Evolutionary conservation across 495 filamentous ascomycete species (phyloP), one percentile per base, ranked within the genome.

Genomic region (Xylaria intraflava): DNA sequence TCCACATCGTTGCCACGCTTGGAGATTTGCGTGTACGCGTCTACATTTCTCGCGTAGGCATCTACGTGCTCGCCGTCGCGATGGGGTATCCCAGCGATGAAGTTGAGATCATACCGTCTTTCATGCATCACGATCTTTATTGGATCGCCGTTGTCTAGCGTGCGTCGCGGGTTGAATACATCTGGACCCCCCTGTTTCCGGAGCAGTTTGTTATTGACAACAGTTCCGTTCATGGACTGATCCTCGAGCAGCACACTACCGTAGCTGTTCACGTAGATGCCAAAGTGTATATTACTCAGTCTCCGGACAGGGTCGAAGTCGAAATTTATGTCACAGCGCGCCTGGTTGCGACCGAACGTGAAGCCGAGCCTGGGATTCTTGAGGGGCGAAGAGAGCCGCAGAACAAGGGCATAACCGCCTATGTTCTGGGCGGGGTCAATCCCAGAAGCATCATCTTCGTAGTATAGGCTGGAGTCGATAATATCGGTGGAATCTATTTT

Each of bases 161-260:
- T 90, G 24, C 84, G 81, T 56, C 50, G 71, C 39, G 61, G 62
- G 10, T 51, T 60, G 1, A 73, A 64, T 8, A 33, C 44, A 24
- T 69, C 66, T 20, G 72, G 60, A 19, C 58, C 69, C 17, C 10
- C 22, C 5, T 50, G 55, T 58, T 80, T 80, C 30, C 56, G 56
- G 1, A 95, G 75, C 16, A 82, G 72, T 20, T 68, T 68, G 20
- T 79, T 72, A 66, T 95, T 90, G 43, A 98, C 90, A 31, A 88
- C 67, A 6, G 94, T 97, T 20, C 93, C 93, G 57, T 96, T 97
- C 0, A 90, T 95, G 0, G 93, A 97, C 48, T 79, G 78, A 57
- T 98, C 93, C 65, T 95, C 83, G 4, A 97, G 69, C 90, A 98
- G 95, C 58, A 96, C 72, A 39, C 86, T 82, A 10, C 82, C 87